Evolutionary conservation across 2,329 filamentous ascomycete genomes (phyloP).

Genomic region (Fusarium mangiferae): DNA sequence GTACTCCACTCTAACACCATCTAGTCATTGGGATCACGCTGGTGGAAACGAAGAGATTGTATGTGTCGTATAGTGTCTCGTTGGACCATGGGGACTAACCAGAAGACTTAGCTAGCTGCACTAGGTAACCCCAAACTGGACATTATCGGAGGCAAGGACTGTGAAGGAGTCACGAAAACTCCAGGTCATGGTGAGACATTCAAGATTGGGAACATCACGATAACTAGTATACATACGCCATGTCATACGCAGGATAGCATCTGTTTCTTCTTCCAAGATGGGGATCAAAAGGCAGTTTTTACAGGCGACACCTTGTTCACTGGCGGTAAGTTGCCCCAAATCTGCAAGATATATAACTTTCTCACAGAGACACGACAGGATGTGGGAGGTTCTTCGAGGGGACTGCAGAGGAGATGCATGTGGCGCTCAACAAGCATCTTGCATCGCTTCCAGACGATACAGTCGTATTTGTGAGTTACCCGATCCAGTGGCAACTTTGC

Average conservation of each 20-base stretch:
- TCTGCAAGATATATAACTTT: fast-evolving
- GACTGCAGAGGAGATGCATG: background rate
- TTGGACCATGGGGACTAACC: background rate
- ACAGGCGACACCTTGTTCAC: background rate
- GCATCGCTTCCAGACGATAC: background rate
- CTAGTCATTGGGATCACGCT: background rate
- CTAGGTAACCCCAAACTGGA: background rate
- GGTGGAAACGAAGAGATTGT: background rate
- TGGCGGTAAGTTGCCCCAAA: background rate
- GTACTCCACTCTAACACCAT: background rate
- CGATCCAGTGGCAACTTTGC: fast-evolving
- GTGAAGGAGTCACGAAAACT: background rate
- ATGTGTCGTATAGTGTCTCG: too few species aligned
- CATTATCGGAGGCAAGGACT: background rate
- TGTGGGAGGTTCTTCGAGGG: background rate
- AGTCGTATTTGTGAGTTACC: background rate
- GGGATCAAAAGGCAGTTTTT: background rate
- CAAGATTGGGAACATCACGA: background rate
- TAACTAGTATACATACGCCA: background rate
- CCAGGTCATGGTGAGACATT: background rate
- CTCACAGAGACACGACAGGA: background rate
- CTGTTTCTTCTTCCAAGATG: background rate
- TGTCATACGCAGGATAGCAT: background rate
- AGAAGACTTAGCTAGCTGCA: background rate
- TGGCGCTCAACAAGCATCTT: background rate